Evolutionary conservation across 1,284 basidiomycete genomes (phyloP), one percentile per base, ranked within the genome.

Genomic region (Tausonia pullulans): DNA sequence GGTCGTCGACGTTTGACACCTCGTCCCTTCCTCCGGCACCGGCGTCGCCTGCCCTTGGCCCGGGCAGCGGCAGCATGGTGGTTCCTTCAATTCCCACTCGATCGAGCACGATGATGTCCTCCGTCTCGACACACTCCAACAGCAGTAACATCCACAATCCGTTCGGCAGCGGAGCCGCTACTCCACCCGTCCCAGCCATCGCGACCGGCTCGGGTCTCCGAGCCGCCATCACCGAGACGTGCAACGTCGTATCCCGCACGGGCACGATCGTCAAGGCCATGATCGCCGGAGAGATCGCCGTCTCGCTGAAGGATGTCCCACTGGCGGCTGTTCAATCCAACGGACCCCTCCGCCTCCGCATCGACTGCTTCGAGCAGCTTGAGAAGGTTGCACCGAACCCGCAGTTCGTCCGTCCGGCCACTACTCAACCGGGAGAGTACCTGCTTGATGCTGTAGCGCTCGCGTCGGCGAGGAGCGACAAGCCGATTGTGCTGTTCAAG

Each of bases 361-460:
- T 82, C 45, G 75, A 75, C 39, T 70, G 74, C 39, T 79, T 79
- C 64, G 79, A 81, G 66, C 70, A 73, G 50, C 70, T 81, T 40
- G 80, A 81, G 52, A 80, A 81, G 67, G 77, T 78, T 11, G 78
- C 78, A 5, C 80, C 80, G 7, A 81, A 82, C 69, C 78, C 80
- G 41, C 74, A 74, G 3, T 80, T 77, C 69, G 71, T 81, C 10
- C 67, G 72, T 8, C 73, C 78, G 39, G 71, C 79, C 0, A 11
- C 59, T 13, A 72, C 74, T 3, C 67, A 60, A 8, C 75, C 76
- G 0, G 79, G 80, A 40, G 79, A 80, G 67, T 82, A 79, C 68
- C 70, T 74, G 58, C 70, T 81, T 52, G 76, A 81, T 64, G 65
- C 78, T 39, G 74, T 74, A 57, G 69, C 75, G 10, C 69, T 79